A percentile compares a stretch with the other conserved stretches of the same genome.
phyloP scores from a whole-genome alignment of 305 asterid species.

The Fraxinus latifolia region DNA sequence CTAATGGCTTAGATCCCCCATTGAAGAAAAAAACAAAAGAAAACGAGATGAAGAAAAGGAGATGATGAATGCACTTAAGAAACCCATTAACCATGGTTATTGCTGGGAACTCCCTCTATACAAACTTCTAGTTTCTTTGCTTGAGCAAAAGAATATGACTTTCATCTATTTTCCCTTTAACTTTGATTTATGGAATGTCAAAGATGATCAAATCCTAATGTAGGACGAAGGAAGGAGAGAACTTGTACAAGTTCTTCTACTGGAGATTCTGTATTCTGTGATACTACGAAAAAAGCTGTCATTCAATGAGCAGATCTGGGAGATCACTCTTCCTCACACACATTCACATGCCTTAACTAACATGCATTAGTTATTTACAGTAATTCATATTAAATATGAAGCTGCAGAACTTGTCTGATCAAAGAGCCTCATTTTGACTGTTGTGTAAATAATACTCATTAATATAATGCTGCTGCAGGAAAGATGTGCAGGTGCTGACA shows the following conservation, averaged over 20 bases:
- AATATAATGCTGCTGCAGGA: conserved; percentile 86
- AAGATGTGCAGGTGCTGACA: conserved; percentile 97
- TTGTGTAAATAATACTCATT: conserved; percentile 28
- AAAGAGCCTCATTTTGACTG: conserved; percentile 22
- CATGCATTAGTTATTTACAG: conserved; percentile 10
- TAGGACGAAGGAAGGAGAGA: neutral
- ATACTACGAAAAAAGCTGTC: neutral
- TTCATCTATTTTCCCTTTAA: neutral
- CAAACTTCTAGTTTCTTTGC: neutral
- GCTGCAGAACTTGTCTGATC: conserved; percentile 11
- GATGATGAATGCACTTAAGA: neutral
- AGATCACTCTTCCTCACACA: neutral
- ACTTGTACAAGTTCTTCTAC: neutral
- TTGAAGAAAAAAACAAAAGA: neutral
- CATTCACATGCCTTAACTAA: neutral
- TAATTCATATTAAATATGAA: neutral
- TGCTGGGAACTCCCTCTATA: neutral
- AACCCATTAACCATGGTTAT: neutral
- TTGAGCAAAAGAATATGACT: neutral
- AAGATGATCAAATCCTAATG: neutral
- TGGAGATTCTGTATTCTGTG: neutral
- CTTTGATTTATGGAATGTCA: neutral
- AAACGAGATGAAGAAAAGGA: neutral
- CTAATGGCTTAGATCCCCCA: neutral
- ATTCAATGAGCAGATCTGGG: neutral